Evolutionary conservation across 2,329 filamentous ascomycete species (phyloP).

Genomic region (Sarocladium oryzae): DNA sequence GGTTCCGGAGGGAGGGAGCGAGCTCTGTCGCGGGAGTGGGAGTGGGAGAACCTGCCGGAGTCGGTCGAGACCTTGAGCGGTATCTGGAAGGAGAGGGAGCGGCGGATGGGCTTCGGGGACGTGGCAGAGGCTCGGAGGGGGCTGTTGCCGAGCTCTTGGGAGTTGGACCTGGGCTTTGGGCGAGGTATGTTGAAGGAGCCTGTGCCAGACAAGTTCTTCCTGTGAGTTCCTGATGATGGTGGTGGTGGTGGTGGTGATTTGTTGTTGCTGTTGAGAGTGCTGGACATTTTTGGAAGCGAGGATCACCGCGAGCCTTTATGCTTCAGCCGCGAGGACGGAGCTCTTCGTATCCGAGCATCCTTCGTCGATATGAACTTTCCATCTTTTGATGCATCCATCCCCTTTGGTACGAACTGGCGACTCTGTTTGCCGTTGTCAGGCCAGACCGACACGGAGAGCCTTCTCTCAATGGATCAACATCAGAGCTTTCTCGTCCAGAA

Average conservation of each 20-base stretch:
- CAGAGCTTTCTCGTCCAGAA: too few species aligned
- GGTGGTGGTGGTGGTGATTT: not conserved
- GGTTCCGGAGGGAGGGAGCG: not conserved
- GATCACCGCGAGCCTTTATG: not conserved
- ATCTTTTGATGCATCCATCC: not conserved
- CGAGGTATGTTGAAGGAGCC: slow-evolving; percentile 3
- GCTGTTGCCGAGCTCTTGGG: not conserved
- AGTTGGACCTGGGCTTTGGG: not conserved
- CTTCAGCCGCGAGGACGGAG: not conserved
- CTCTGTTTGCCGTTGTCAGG: too few species aligned
- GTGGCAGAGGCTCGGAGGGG: slow-evolving; percentile 1
- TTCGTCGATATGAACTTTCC: not conserved
- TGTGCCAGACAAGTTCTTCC: slow-evolving; percentile 5
- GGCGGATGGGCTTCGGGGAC: not conserved
- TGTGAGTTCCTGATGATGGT: too few species aligned
- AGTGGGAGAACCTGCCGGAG: not conserved
- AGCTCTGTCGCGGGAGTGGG: not conserved
- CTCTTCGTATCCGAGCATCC: not conserved
- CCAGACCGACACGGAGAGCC: too few species aligned
- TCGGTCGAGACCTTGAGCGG: slow-evolving; percentile 1
- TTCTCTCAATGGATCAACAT: too few species aligned
- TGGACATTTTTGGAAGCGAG: not conserved
- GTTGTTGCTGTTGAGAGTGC: not conserved
- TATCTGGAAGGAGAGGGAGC: not conserved
- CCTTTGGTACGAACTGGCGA: too few species aligned